Evolutionary conservation across 345 rosid species (phyloP).

Genomic region (Aegle marmelos): DNA sequence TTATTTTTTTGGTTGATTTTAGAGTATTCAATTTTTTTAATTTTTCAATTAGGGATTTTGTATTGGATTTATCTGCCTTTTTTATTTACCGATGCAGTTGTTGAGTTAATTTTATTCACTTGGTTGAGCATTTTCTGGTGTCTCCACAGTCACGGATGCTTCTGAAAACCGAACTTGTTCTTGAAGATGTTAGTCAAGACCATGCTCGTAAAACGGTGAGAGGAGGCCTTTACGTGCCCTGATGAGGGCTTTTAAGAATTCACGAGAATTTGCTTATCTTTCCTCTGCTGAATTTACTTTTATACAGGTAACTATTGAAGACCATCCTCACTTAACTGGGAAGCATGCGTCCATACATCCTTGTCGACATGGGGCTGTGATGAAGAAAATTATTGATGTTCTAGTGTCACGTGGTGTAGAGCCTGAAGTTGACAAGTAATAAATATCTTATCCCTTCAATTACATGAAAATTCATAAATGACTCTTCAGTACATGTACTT

Average conservation of each 20-base stretch:
- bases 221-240: neutral
- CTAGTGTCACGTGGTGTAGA: constrained; percentile 94
- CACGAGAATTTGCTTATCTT: neutral
- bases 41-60: neutral
- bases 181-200: constrained; percentile 93
- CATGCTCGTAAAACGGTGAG: constrained; percentile 89
- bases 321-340: constrained; percentile 96
- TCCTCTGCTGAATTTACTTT: neutral
- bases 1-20: neutral
- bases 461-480: neutral
- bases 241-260: neutral
- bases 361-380: constrained; percentile 96
- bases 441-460: neutral
- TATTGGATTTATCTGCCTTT: neutral
- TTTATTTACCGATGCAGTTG: neutral
- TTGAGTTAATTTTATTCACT: constrained; percentile 6
- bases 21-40: neutral
- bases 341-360: constrained; percentile 99
- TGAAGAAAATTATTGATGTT: constrained; percentile 98
- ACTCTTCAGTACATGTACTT: neutral
- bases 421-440: constrained; percentile 98
- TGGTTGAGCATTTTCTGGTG: constrained; percentile 5
- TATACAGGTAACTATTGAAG: constrained; percentile 89
- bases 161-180: constrained; percentile 80
- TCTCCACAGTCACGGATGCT: constrained; percentile 73